These are phyloP conservation scores for Drechslerella coelobrocha DNA, from an alignment of 2,329 filamentous ascomycete species.

Conservation along the genomic window DNA sequence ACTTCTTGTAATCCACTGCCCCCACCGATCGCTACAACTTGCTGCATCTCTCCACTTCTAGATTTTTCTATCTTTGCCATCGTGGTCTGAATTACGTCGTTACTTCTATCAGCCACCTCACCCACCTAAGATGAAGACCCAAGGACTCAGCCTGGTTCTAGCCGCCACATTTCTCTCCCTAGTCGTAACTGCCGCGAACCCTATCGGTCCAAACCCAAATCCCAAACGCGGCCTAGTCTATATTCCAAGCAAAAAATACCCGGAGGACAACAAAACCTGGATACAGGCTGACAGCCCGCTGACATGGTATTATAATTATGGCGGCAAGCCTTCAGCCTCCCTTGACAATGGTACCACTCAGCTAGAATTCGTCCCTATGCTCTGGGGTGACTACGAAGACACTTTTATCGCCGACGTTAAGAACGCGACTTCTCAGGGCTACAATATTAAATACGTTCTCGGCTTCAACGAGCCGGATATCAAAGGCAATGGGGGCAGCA, in stretches of 20 bases:
- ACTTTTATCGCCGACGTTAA: constrained; percentile 69
- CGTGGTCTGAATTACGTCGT: neutral
- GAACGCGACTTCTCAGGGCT: constrained; percentile 61
- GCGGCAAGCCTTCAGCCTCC: constrained; percentile 64
- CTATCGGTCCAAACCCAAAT: constrained; percentile 47
- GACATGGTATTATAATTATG: constrained; percentile 88
- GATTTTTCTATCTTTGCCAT: neutral
- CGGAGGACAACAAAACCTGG: constrained; percentile 73
- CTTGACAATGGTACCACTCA: constrained; percentile 63
- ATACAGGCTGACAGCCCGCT: constrained; percentile 65
- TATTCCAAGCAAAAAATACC: constrained; percentile 65
- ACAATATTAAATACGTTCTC: constrained; percentile 72
- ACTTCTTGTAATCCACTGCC: neutral
- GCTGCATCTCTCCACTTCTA: neutral
- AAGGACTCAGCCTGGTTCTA: neutral
- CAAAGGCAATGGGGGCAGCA: constrained; percentile 66
- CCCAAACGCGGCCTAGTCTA: constrained; percentile 77
- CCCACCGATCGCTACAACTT: neutral
- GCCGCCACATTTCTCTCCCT: constrained; percentile 3
- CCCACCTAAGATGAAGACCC: neutral
- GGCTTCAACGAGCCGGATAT: constrained; percentile 82
- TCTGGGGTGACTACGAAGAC: constrained; percentile 71
- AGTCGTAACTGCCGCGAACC: constrained; percentile 32
- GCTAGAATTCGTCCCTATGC: constrained; percentile 81
- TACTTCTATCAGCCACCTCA: neutral